Evolutionary conservation across 1,139 yeast species (phyloP).

Genomic region (Nakaseomyces kungkrabaensis): DNA sequence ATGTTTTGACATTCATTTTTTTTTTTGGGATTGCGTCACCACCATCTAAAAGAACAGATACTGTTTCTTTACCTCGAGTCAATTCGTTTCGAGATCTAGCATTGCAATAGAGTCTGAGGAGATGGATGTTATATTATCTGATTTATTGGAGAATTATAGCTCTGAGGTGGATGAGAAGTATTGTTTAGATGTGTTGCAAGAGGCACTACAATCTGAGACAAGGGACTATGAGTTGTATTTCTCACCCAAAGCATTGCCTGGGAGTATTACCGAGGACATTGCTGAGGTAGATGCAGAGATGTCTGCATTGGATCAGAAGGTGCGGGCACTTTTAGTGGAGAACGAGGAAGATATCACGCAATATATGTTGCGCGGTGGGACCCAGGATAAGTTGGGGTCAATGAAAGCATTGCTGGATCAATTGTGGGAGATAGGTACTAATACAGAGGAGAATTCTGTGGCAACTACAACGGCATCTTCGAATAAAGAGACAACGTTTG

Average conservation of each 20-base stretch:
- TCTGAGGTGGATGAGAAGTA: slow-evolving; percentile 5
- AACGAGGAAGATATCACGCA: slow-evolving; percentile 30
- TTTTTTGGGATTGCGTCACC: too few species aligned
- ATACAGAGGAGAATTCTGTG: too few species aligned
- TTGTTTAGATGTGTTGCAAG: slow-evolving; percentile 13
- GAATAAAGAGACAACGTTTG: neutral
- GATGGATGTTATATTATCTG: slow-evolving; percentile 11
- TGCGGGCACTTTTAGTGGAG: slow-evolving; percentile 29
- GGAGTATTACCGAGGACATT: slow-evolving; percentile 35
- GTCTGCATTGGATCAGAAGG: slow-evolving; percentile 30
- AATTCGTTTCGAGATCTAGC: too few species aligned
- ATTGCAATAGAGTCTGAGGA: neutral
- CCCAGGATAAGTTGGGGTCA: slow-evolving; percentile 19
- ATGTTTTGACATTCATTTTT: too few species aligned
- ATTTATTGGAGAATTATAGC: neutral
- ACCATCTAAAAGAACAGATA: too few species aligned
- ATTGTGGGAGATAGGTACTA: slow-evolving; percentile 29
- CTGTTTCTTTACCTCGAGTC: too few species aligned
- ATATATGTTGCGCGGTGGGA: slow-evolving; percentile 23
- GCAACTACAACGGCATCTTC: too few species aligned
- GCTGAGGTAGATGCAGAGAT: slow-evolving; percentile 41
- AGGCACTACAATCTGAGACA: slow-evolving; percentile 16
- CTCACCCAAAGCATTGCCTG: slow-evolving; percentile 23
- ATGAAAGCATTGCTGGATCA: slow-evolving; percentile 28
- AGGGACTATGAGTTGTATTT: slow-evolving; percentile 20